Base-by-base conservation (phyloP, 116 monocot genomes). In the Trichopus zeylanicus region DNA sequence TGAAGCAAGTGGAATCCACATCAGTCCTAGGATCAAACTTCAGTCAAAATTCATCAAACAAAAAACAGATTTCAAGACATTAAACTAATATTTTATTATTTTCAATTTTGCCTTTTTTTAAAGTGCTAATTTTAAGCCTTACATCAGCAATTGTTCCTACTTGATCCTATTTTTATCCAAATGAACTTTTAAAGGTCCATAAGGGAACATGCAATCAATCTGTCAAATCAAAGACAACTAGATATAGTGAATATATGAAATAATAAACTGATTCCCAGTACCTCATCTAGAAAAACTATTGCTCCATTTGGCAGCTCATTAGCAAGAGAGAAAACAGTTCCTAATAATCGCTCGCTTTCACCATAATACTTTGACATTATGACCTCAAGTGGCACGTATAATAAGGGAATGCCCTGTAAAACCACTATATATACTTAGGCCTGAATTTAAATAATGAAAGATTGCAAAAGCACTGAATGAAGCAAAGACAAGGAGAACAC, bases 281-380 rank as follows among this genome's bases (percentile, higher is more conserved):
- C 84, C 91, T 97, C 97, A 55, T 97, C 97, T 28, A 97, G 58
- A 23, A 97, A 97, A 54, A 97, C 73, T 63, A 97, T 87, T 13
- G 91, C 91, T 52, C 97, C 97, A 75, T 77, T 55, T 48, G 97
- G 79, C 22, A 97, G 65, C 32, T 97, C 91, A 73, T 97, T 86
- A 33, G 97, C 97, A 68, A 91, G 80, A 53, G 84, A 79, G 64
- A 97, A 97, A 21, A 97, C 97, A 66, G 75, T 77, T 28, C 91
- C 91, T 18, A 97, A 56, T 22, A 91, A 57, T 3, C 84, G 70
- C 51, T 97, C 97, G 60, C 97, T 97, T 81, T 97, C 87, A 56
- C 97, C 97, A 73, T 97, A 97, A 74, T 81, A 97, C 63, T 97
- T 97, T 48, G 97, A 97, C 84, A 97, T 77, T 23, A 97, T 84